Evolutionary conservation across 352 stramenopile genomes (phyloP), one percentile per base, ranked within the genome.

Genomic region (Pythium apleroticum): DNA sequence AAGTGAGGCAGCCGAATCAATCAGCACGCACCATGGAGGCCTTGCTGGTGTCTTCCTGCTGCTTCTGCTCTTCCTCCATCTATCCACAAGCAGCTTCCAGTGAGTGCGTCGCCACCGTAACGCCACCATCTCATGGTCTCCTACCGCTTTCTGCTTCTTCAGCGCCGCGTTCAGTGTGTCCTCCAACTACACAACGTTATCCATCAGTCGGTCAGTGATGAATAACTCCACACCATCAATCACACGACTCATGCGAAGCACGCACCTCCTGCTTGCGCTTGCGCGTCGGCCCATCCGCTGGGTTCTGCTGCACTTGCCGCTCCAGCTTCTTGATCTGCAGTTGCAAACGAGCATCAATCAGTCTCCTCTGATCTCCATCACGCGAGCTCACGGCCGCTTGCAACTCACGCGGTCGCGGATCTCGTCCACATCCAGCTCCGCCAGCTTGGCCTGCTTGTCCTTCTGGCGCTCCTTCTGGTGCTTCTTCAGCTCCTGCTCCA

Each of bases 211-310:
- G 35, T 41, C 15, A 20, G 35, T n/a, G 3, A 55, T 20, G 31
- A 46, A 10, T 46, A 25, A 67, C 10, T 25, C 25, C 27, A 33
- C 11, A 10, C 25, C 46, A 52, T 50, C 19, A 39, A 31, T 28
- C 39, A 37, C 2, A 14, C 56, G 17, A 17, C n/a, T 11, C 1
- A 19, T 35, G 24, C 19, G 37, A 37, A 8, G 19, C 17, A 48
- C 52, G 30, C 20, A 81, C 73, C 63, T 90, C 81, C 60, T 89
- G 81, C 61, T 92, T 92, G 58, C 80, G 79, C 71, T 92, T 90
- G 45, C 77, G 74, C 28, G 73, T 86, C 17, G 81, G 81, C 15
- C 84, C 84, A 48, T 92, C 81, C n/a, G 75, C 75, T 1, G 84
- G 80, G 28, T 90, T 89, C 25, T 71, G 68, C 24, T 81, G 65